phyloP scores from a whole-genome alignment of 495 filamentous ascomycete genomes.

The Podospora pseudopauciseta region DNA sequence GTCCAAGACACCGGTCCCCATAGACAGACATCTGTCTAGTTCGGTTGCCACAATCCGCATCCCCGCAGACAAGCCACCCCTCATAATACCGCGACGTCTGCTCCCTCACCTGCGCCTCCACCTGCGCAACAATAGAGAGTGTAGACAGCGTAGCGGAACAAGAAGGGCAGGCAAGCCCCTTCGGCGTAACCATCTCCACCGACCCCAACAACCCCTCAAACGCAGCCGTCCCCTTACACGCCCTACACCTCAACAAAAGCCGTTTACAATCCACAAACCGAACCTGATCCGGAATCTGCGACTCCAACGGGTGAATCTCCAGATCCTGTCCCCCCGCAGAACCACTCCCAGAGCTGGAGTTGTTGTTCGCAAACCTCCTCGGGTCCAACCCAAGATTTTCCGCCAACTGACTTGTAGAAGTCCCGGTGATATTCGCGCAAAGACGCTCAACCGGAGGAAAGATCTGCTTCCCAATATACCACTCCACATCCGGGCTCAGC shows the following conservation, averaged over 20 bases:
- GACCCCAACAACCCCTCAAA: slow-evolving; percentile 71
- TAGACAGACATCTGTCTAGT: slow-evolving; percentile 91
- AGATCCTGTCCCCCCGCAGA: slow-evolving; percentile 47
- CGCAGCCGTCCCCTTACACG: slow-evolving; percentile 64
- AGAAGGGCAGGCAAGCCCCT: slow-evolving; percentile 72
- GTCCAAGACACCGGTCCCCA: slow-evolving; percentile 83
- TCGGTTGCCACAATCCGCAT: slow-evolving; percentile 77
- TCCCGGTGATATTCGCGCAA: slow-evolving; percentile 91
- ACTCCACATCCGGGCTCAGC: slow-evolving; percentile 84
- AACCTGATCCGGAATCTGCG: slow-evolving; percentile 81
- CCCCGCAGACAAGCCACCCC: slow-evolving; percentile 86
- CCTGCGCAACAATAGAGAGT: slow-evolving; percentile 74
- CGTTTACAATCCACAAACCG: slow-evolving; percentile 79
- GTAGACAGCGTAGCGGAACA: slow-evolving; percentile 58
- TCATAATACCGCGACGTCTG: slow-evolving; percentile 84
- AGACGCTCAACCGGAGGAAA: slow-evolving; percentile 97
- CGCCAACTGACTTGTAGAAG: slow-evolving; percentile 79
- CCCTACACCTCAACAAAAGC: slow-evolving; percentile 72
- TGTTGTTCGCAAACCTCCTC: slow-evolving; percentile 64
- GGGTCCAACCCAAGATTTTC: slow-evolving; percentile 91
- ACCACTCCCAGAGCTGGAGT: slow-evolving; percentile 20
- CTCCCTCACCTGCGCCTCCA: slow-evolving; percentile 77
- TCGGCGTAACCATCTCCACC: slow-evolving; percentile 56
- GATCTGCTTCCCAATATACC: slow-evolving; percentile 97
- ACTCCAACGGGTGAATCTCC: slow-evolving; percentile 83